Evolutionary conservation across 2,329 filamentous ascomycete genomes (phyloP).

Genomic region (Macrophomina tecta): DNA sequence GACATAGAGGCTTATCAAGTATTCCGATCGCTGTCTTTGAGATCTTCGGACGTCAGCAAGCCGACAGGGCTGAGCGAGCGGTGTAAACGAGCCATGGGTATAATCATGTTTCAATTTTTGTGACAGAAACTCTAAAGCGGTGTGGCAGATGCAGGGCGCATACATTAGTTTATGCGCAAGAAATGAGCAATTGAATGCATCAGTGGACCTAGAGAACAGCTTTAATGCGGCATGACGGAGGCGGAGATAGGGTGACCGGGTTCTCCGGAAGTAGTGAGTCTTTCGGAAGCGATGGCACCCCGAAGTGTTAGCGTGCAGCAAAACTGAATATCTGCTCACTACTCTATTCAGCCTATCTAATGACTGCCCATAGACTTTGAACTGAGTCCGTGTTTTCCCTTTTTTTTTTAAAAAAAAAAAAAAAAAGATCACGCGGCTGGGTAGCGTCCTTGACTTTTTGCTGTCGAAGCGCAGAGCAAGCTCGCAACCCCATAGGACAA

Average conservation of each 20-base stretch:
- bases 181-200: not conserved
- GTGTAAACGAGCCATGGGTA: slow-evolving; percentile 13
- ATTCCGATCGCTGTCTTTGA: not conserved
- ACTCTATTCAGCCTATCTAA: not conserved
- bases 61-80: slow-evolving; percentile 11
- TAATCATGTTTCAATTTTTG: slow-evolving; percentile 13
- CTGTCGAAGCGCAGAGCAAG: not conserved
- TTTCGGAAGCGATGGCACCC: not conserved
- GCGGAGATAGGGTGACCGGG: not conserved
- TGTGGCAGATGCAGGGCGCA: not conserved
- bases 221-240: not conserved
- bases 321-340: not conserved
- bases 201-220: not conserved
- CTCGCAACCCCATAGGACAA: not conserved
- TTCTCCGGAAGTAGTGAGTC: not conserved
- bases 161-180: slow-evolving; percentile 4
- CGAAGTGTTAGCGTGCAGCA: not conserved
- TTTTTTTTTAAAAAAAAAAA: no score
- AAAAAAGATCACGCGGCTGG: no score
- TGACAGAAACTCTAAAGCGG: not conserved
- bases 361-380: no score
- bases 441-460: not conserved
- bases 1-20: not conserved
- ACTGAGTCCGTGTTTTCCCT: no score
- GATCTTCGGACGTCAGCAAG: not conserved